Evolutionary conservation across 2,329 filamentous ascomycete species (phyloP), one percentile per base, ranked within the genome.

Genomic region (Ascochyta clinopodiicola): DNA sequence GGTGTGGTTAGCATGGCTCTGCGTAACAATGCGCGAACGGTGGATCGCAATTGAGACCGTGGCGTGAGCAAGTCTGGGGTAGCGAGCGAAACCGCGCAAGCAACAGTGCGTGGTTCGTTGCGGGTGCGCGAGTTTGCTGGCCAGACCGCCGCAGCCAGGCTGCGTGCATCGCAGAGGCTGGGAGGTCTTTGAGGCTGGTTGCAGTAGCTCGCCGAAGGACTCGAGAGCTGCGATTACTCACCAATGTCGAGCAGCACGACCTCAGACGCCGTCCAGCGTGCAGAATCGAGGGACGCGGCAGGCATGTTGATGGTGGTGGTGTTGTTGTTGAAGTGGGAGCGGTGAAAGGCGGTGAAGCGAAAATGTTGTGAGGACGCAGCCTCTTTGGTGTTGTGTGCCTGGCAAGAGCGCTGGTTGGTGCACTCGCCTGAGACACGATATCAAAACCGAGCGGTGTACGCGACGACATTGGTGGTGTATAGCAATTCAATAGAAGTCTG

Each of bases 161-260:
- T 56, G 56, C 54, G 50, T 62, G 61, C 61, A 64, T 51, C 29
- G 43, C 44, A 50, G 52, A 32, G 52, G 52, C 58, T 57, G 61
- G 56, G 17, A 31, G n/a, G 32, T 35, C 15, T 49, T 42, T 47
- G 50, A 60, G 60, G 61, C 60, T 62, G 61, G 53, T 37, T 61
- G 62, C 61, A 63, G 62, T 50, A 44, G 57, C 56, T 61, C 43
- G 50, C 43, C 37, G 31, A 55, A 46, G 42, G 53, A 64, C 60
- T 61, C 56, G 58, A 61, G 57, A 47, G 51, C 34, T 51, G 56
- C 56, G 35, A 38, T 47, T 46, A 75, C 80, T 79, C 79, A 86
- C 84, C 84, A 70, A 86, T 86, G 72, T 86, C 83, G 63, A 86
- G 80, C 66, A 86, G 72, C 65, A 84, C 77, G 32, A 81, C 79